Evolutionary conservation across 2,329 filamentous ascomycete genomes (phyloP).

Genomic region (Exophiala sp.): DNA sequence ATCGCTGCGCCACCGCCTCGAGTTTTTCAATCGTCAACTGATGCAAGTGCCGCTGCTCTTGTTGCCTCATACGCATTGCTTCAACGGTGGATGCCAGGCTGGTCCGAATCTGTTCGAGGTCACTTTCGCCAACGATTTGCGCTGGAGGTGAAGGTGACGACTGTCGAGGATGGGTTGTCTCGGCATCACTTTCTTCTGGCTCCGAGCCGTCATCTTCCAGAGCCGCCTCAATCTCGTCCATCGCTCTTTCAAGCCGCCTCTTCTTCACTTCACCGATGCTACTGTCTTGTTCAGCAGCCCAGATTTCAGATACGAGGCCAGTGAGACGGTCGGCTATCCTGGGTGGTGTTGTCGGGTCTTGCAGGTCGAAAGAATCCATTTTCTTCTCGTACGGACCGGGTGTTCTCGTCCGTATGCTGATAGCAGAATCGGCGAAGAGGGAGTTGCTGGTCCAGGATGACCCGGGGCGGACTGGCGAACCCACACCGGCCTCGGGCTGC

Average conservation of each 20-base stretch:
- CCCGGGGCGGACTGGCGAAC: conserved; percentile 18
- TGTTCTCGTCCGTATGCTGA: conserved; percentile 28
- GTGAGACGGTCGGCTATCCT: conserved; percentile 20
- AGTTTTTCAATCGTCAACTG: conserved; percentile 25
- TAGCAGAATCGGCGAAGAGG: conserved; percentile 30
- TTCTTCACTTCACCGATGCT: conserved; percentile 10
- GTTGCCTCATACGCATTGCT: conserved; percentile 28
- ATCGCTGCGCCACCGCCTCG: conserved; percentile 26
- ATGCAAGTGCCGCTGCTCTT: conserved; percentile 28
- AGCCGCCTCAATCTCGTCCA: conserved; percentile 15
- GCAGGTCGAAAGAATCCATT: background rate
- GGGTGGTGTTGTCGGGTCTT: conserved; percentile 1
- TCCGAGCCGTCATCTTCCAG: conserved; percentile 17
- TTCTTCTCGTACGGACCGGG: conserved; percentile 18
- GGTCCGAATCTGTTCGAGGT: conserved; percentile 15
- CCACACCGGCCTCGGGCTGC: background rate
- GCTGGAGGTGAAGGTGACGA: background rate
- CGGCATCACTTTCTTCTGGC: conserved; percentile 3
- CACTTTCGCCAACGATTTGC: background rate
- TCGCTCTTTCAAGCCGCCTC: conserved; percentile 14
- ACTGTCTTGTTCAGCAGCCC: conserved; percentile 23
- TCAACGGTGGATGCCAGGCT: conserved; percentile 22
- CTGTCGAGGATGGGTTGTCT: conserved; percentile 3
- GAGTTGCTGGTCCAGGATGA: conserved; percentile 25
- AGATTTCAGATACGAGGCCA: conserved; percentile 21